Base-by-base conservation (phyloP, 176 grass and related monocot species). In the Carex scoparia region DNA sequence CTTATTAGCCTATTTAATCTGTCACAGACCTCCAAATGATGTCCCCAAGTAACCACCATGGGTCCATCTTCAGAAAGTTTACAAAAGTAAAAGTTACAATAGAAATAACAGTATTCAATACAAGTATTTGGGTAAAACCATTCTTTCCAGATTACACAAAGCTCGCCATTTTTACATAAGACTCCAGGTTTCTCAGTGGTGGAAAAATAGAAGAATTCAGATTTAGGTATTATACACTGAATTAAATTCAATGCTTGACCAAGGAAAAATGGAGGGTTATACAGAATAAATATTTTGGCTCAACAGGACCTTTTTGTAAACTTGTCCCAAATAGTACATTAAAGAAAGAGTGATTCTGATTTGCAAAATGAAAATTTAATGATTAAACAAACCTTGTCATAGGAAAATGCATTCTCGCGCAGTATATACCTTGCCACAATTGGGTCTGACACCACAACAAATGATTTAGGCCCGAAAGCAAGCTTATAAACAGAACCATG, bases 401-500 rank as follows among this genome's bases (percentile, higher is more conserved):
- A 95, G 57, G 60, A 89, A 87, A 98, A 98, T 85, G 95, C 95
- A 84, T 92, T 98, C 88, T 98, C 95, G 58, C 95, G 84, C 44
- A 98, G 88, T 80, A 98, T 89, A 85, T 95, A 91, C 51, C 93
- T 93, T 66, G 95, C 93, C 40, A 98, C 93, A 84, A 95, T 90
- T 23, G 95, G 95, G 84, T 98, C 95, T 57, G 95, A 98, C 55
- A 95, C 88, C n/a, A 98, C 95, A 51, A 95, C 93, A 85, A 98
- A 98, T 81, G 95, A 65, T 88, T 98, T 98, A 27, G 95, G 95
- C 56, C 95, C 93, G 84, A 98, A 98, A 79, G 93, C 93, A 70
- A 98, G 92, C 87, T 95, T 98, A 79, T 95, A 98, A 79, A 98
- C 91, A 33, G 95, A 94, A 73, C 95, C 95, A 58, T 98, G 95